Percentiles rank a stretch among this genome's conserved stretches.
These are phyloP conservation scores for Colletotrichum trifolii DNA, from an alignment of 2,329 filamentous ascomycete genomes.

Conservation along the genomic window DNA sequence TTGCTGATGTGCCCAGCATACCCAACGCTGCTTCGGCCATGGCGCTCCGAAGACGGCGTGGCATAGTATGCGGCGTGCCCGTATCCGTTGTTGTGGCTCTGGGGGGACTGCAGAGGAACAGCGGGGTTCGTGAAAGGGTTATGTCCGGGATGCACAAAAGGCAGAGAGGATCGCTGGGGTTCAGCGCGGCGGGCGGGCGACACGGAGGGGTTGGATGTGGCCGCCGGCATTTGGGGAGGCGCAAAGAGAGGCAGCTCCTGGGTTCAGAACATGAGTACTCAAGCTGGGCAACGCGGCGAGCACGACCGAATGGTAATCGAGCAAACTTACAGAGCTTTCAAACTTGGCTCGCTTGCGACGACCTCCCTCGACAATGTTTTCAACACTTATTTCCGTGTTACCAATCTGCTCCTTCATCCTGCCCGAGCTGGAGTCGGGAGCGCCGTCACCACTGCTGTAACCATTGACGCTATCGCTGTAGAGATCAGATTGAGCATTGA, in stretches of 20 bases:
- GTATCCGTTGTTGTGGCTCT: constrained; percentile 72
- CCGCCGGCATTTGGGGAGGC: constrained; percentile 91
- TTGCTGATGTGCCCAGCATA: constrained; percentile 52
- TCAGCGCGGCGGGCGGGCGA: constrained; percentile 88
- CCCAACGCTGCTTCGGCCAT: constrained; percentile 72
- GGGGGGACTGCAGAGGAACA: constrained; percentile 84
- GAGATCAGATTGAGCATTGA: constrained; percentile 65
- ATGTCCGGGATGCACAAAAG: constrained; percentile 80
- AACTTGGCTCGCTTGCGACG: constrained; percentile 94
- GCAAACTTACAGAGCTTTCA: constrained; percentile 90
- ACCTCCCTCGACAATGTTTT: constrained; percentile 97
- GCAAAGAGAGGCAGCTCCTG: constrained; percentile 97
- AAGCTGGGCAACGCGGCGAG: neutral
- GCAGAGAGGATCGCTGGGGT: constrained; percentile 76
- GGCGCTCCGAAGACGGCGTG: constrained; percentile 72
- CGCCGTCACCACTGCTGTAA: constrained; percentile 90
- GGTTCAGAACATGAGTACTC: constrained; percentile 44
- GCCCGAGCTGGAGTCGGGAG: constrained; percentile 79
- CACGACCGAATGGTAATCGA: constrained; percentile 5
- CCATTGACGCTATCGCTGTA: constrained; percentile 74
- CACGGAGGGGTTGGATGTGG: constrained; percentile 96
- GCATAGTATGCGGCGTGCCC: constrained; percentile 69
- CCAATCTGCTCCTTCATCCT: constrained; percentile 87
- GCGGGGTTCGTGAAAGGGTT: constrained; percentile 80
- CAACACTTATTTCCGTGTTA: constrained; percentile 96